A percentile compares a stretch with the other conserved stretches of the same genome.
Evolutionary conservation across 441 rosid species (phyloP).

Genomic region (Jatropha multifida): DNA sequence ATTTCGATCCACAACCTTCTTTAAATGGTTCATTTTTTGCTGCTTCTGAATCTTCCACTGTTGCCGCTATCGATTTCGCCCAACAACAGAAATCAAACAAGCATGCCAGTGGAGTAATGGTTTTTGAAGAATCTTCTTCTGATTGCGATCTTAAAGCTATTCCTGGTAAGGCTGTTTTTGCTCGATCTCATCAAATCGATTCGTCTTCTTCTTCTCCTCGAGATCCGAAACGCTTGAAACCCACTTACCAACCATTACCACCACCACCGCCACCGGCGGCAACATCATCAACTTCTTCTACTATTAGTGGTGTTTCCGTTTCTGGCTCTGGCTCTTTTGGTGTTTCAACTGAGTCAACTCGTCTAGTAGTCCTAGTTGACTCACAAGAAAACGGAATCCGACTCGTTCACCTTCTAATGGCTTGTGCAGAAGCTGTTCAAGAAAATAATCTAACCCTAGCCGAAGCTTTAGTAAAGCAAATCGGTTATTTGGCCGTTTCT

Average conservation of each 20-base stretch:
- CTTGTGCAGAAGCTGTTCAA: slow-evolving; percentile 83
- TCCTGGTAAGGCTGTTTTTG: slow-evolving; percentile 65
- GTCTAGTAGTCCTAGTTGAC: slow-evolving; percentile 67
- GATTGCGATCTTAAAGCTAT: slow-evolving; percentile 76
- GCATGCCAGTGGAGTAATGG: background rate
- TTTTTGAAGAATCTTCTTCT: slow-evolving; percentile 36
- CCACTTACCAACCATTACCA: background rate
- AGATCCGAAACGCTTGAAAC: slow-evolving; percentile 48
- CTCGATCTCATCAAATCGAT: slow-evolving; percentile 6
- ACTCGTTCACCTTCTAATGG: slow-evolving; percentile 77
- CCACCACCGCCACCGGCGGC: background rate
- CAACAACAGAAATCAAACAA: slow-evolving; percentile 8
- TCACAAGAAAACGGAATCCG: slow-evolving; percentile 82
- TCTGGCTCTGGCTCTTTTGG: slow-evolving; percentile 6
- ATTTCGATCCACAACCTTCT: slow-evolving; percentile 13
- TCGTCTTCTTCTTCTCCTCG: slow-evolving; percentile 30
- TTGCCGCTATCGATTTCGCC: slow-evolving; percentile 36
- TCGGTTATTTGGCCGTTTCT: slow-evolving; percentile 57
- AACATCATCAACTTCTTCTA: slow-evolving; percentile 5
- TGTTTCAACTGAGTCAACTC: slow-evolving; percentile 39
- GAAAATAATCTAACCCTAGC: slow-evolving; percentile 51
- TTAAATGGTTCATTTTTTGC: slow-evolving; percentile 35
- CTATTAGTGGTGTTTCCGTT: background rate
- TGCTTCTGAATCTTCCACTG: slow-evolving; percentile 41
- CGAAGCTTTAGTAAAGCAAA: slow-evolving; percentile 66